Evolutionary conservation across 306 rosid genomes (phyloP).

Genomic region (Cicer yamashitae): DNA sequence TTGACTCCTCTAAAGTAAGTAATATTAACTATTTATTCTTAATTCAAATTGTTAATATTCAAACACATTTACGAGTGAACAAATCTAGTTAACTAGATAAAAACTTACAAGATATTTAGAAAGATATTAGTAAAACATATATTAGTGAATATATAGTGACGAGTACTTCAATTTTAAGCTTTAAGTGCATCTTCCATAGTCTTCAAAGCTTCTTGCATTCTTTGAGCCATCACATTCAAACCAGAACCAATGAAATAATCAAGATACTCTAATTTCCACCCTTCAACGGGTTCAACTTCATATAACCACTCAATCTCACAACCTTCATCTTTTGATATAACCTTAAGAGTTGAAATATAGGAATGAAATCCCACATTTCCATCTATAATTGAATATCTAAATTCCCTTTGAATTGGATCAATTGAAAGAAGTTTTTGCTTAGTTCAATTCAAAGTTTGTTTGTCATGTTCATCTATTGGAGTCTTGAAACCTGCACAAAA

Average conservation of each 20-base stretch:
- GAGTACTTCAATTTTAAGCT: neutral
- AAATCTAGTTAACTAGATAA: too few relatives aligned
- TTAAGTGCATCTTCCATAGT: slow-evolving; percentile 44
- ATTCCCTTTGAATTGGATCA: slow-evolving; percentile 39
- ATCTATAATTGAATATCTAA: slow-evolving; percentile 53
- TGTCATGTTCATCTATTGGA: slow-evolving; percentile 34
- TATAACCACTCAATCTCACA: slow-evolving; percentile 60
- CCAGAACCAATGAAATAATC: slow-evolving; percentile 49
- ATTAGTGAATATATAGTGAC: too few relatives aligned
- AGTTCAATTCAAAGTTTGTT: slow-evolving; percentile 52
- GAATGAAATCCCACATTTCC: slow-evolving; percentile 65
- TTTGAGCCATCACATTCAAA: slow-evolving; percentile 62
- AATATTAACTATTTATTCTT: too few relatives aligned
- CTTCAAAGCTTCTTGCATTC: slow-evolving; percentile 56
- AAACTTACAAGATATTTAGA: too few relatives aligned
- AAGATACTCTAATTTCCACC: slow-evolving; percentile 59
- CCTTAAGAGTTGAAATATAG: slow-evolving; percentile 48
- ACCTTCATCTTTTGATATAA: slow-evolving; percentile 41
- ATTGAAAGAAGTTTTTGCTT: slow-evolving; percentile 60
- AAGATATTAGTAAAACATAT: too few relatives aligned
- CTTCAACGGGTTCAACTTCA: slow-evolving; percentile 64
- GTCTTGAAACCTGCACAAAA: slow-evolving; percentile 71
- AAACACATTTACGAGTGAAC: too few relatives aligned
- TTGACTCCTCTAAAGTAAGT: too few relatives aligned
- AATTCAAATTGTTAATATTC: too few relatives aligned